Conservation (phyloP, 1,139 yeast species). For the Pichia sp. region DNA sequence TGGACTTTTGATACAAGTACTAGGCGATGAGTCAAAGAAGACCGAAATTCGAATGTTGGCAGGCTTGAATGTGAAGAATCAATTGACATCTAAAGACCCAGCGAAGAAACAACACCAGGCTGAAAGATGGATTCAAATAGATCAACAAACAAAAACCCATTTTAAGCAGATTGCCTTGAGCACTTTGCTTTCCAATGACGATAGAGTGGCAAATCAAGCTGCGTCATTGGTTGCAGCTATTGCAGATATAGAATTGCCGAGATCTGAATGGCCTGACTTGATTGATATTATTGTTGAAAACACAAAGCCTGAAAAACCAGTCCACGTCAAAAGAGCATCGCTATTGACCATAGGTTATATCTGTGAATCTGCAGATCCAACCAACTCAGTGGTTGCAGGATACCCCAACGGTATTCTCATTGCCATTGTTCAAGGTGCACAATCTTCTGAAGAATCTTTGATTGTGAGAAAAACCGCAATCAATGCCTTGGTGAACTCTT, state of each 20-base stretch:
- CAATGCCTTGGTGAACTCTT: conserved; percentile 84
- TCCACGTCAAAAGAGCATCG: conserved; percentile 78
- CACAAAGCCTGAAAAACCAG: conserved; percentile 74
- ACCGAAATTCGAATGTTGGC: conserved; percentile 91
- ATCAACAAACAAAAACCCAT: conserved; percentile 48
- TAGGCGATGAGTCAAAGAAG: conserved; percentile 61
- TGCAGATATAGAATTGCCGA: conserved; percentile 90
- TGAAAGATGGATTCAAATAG: conserved; percentile 60
- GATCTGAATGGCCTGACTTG: conserved; percentile 82
- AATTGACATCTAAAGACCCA: conserved; percentile 71
- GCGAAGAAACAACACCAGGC: conserved; percentile 49
- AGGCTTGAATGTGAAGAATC: conserved; percentile 82
- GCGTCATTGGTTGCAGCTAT: conserved; percentile 96
- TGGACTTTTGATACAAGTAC: conserved; percentile 64
- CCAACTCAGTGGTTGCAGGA: conserved; percentile 68
- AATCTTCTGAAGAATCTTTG: conserved; percentile 67
- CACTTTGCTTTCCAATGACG: conserved; percentile 62
- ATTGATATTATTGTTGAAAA: conserved; percentile 79
- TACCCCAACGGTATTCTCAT: conserved; percentile 91
- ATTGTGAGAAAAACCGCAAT: conserved; percentile 84
- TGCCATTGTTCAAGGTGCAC: conserved; percentile 96
- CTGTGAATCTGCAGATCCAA: conserved; percentile 90
- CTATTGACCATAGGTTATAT: conserved; percentile 89
- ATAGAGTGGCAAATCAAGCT: conserved; percentile 79
- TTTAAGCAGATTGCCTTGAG: conserved; percentile 66